Base-by-base conservation (phyloP, 129 eudicot species). In the Dittrichia graveolens region DNA sequence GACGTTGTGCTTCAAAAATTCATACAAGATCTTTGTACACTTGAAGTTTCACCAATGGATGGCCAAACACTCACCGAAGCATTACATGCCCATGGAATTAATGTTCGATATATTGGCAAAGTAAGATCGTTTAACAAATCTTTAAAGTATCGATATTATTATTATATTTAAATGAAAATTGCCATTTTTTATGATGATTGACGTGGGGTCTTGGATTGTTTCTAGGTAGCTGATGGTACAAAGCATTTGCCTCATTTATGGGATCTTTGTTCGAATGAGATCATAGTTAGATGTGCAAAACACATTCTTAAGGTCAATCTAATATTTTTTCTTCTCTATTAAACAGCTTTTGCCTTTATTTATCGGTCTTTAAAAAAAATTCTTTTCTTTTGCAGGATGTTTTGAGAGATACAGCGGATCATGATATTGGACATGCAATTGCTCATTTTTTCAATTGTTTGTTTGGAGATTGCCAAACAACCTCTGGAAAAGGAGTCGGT, bases 41-140 rank as follows among this genome's bases (percentile, higher is more conserved):
- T 95, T 54, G 99, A 95, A 83, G 97, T 95, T 58, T 95, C 99
- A 61, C 99, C 99, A 5, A 95, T 95, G 99, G 99, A 95, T 62
- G 99, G 99, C n/a, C 99, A 95, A 57, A 95, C 99, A 14, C 83
- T 95, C 52, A 95, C 99, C 67, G 99, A 95, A 66, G 99, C 97
- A 53, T 86, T 95, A 35, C 99, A 95, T 85, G 96, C 99, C 10
- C 96, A 88, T 88, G 99, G 99, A 67, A 88, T 95, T 55, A 95
- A 95, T 61, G 80, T 95, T 68, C 99, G 97, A 15, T 95, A 95
- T 76, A 85, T 95, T 55, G 99, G 99, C 79, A 88, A 86, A 72
- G 99, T 95, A 87, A 79, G 89, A 74, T 66, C 66, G 5, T 15
- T 60, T 11, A 60, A 47, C 35, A 15, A 11, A 45, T 48, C 7